Evolutionary conservation across 2,329 filamentous ascomycete species (phyloP).

Genomic region (Exserohilum rostratum): DNA sequence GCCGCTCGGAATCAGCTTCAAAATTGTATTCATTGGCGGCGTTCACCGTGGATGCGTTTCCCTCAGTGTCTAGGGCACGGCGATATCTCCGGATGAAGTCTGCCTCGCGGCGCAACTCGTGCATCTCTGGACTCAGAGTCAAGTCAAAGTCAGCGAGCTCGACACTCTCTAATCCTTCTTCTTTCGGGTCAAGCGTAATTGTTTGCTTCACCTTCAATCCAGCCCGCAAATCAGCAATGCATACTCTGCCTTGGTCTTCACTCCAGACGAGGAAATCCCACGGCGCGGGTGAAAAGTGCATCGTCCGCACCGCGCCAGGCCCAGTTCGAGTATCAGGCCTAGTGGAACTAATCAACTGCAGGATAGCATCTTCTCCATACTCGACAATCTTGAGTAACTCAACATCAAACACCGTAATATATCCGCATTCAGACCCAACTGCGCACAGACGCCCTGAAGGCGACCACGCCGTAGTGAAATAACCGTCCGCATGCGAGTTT

Average conservation of each 20-base stretch:
- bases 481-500: conserved; percentile 56
- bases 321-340: conserved; percentile 66
- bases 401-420: conserved; percentile 76
- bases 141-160: conserved; percentile 59
- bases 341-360: conserved; percentile 80
- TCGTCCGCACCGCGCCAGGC: conserved; percentile 81
- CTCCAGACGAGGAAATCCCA: conserved; percentile 94
- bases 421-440: conserved; percentile 79
- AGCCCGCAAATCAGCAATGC: conserved; percentile 73
- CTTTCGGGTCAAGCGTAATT: conserved; percentile 66
- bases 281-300: conserved; percentile 88
- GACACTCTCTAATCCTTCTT: conserved; percentile 62
- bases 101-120: conserved; percentile 57
- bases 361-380: conserved; percentile 64
- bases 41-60: conserved; percentile 45
- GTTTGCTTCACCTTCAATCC: conserved; percentile 72
- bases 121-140: conserved; percentile 46
- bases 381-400: conserved; percentile 51
- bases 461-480: conserved; percentile 81
- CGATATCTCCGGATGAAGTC: conserved; percentile 54
- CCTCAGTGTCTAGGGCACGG: conserved; percentile 47
- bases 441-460: conserved; percentile 73
- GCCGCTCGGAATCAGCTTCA: conserved; percentile 47
- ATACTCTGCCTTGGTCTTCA: conserved; percentile 80
- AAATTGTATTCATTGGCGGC: conserved; percentile 51